phyloP scores from a whole-genome alignment of 176 grass and related monocot species.

The Stipa capillata region DNA sequence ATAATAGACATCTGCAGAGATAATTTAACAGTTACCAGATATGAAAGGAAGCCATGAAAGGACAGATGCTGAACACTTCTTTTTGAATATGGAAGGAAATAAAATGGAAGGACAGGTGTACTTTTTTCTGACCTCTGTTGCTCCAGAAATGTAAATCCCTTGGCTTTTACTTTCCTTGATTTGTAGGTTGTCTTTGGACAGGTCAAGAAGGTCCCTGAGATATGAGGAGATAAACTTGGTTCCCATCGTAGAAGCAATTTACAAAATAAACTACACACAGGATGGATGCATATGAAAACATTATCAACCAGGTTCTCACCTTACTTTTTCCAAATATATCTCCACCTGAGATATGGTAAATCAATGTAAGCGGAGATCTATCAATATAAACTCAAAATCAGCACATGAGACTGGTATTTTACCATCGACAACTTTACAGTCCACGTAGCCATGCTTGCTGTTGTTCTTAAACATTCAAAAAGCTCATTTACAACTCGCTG shows the following conservation, averaged over 20 bases:
- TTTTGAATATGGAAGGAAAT: not conserved
- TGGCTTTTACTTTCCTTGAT: conserved; percentile 87
- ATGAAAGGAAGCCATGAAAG: conserved; percentile 10
- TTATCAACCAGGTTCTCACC: conserved; percentile 30
- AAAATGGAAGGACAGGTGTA: not conserved
- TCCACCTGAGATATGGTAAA: conserved; percentile 56
- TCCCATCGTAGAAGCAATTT: not conserved
- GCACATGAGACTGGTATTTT: not conserved
- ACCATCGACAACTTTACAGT: conserved; percentile 79
- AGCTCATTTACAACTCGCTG: conserved; percentile 56
- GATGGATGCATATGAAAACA: conserved; percentile 10
- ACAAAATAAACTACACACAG: not conserved
- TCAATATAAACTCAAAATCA: not conserved
- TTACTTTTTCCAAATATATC: conserved; percentile 93
- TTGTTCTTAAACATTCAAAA: conserved; percentile 56
- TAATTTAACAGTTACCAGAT: conserved; percentile 1
- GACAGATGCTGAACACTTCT: not conserved
- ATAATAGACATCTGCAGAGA: conserved; percentile 50
- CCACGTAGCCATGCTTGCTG: conserved; percentile 28
- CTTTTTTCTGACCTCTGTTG: conserved; percentile 60
- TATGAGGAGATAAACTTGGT: conserved; percentile 1
- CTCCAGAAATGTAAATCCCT: conserved; percentile 83
- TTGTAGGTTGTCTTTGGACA: conserved; percentile 87
- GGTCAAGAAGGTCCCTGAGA: conserved; percentile 87
- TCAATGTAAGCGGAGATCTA: not conserved